Percentiles rank a stretch among this genome's conserved stretches.
Conservation (phyloP, 441 rosid species). For the Codiaeum variegatum region DNA sequence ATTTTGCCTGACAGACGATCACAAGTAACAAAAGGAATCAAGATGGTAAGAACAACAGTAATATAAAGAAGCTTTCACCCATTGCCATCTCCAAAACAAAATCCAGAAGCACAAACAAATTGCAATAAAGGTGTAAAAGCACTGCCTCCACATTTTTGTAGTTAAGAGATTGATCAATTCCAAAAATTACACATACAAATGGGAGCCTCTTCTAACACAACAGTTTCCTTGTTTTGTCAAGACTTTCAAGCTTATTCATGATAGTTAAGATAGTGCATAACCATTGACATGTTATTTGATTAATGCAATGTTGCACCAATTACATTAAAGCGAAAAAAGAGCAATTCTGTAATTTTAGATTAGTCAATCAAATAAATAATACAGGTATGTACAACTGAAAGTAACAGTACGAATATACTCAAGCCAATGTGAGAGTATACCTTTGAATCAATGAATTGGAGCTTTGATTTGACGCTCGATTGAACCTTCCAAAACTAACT, state of each 20-base stretch:
- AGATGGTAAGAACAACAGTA: constrained; percentile 5
- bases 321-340: neutral
- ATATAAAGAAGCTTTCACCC: neutral
- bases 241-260: neutral
- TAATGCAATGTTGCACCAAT: constrained; percentile 14
- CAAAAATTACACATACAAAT: neutral
- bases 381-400: neutral
- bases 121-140: neutral
- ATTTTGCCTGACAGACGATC: constrained; percentile 52
- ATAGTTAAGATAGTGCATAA: neutral
- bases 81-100: constrained; percentile 1
- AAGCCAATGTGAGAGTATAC: constrained; percentile 30
- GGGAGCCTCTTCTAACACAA: neutral
- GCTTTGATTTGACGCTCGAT: constrained; percentile 37
- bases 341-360: neutral
- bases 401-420: neutral
- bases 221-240: constrained; percentile 7
- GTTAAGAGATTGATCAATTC: neutral
- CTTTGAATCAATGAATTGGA: constrained; percentile 58
- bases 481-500: constrained; percentile 42
- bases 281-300: neutral
- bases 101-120: neutral
- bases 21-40: constrained; percentile 18
- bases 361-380: neutral
- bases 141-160: neutral